A percentile compares a stretch with the other conserved stretches of the same genome.
Conservation (phyloP, 805 yeast genomes). For the Cyberlindnera mycetangii region DNA sequence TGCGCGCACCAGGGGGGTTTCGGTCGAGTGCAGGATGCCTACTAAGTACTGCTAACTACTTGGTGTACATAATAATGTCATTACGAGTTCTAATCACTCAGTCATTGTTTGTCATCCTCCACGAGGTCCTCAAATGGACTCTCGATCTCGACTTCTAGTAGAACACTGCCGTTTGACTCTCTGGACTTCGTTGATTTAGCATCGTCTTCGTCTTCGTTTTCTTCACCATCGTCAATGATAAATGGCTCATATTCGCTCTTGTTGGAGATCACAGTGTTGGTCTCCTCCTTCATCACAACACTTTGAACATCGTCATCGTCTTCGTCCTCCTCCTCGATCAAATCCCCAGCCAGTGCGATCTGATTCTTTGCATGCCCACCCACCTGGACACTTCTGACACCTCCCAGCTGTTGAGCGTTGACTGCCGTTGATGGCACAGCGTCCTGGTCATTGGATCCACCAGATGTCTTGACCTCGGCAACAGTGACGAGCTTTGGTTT, state of each 20-base stretch:
- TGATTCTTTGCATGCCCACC: constrained; percentile 12
- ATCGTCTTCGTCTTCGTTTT: constrained; percentile 12
- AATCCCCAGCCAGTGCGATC: constrained; percentile 9
- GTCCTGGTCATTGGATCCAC: constrained; percentile 11
- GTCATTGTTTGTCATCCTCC: not conserved
- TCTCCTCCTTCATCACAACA: constrained; percentile 7
- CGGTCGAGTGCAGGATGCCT: too few relatives aligned
- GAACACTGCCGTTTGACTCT: constrained; percentile 24
- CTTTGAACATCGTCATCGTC: constrained; percentile 11
- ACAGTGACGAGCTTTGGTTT: constrained; percentile 68
- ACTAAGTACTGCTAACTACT: too few relatives aligned
- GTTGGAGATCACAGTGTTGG: constrained; percentile 3
- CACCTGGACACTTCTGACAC: constrained; percentile 25
- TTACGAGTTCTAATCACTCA: not conserved
- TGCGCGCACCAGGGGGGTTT: constrained; percentile 1
- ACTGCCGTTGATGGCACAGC: constrained; percentile 25
- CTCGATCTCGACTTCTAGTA: constrained; percentile 28
- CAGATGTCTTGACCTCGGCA: not conserved
- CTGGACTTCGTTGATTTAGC: constrained; percentile 8
- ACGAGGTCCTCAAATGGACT: constrained; percentile 17
- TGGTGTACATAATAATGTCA: too few relatives aligned
- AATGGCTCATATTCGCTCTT: constrained; percentile 27
- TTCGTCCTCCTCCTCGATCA: constrained; percentile 22
- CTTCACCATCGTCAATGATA: constrained; percentile 22
- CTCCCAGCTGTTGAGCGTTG: constrained; percentile 25